Evolutionary conservation across 2,329 filamentous ascomycete genomes (phyloP).

Genomic region (Cephalotrichum gorgonifer): DNA sequence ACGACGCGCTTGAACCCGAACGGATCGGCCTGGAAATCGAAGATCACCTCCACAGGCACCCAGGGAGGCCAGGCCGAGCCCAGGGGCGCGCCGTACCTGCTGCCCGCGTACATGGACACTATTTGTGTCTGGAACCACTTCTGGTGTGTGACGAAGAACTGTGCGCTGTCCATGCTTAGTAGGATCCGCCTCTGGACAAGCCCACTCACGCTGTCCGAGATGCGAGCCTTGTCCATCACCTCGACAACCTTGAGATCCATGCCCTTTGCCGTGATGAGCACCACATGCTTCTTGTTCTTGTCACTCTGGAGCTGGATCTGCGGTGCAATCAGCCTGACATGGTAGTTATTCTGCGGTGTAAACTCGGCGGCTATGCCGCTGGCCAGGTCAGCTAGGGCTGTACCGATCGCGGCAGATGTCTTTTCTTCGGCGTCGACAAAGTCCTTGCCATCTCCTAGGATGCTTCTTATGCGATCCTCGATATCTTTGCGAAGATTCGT

Average conservation of each 20-base stretch:
- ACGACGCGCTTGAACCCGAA: slow-evolving; percentile 98
- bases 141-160: slow-evolving; percentile 94
- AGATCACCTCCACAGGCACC: slow-evolving; percentile 98
- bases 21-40: slow-evolving; percentile 85
- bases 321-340: slow-evolving; percentile 87
- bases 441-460: slow-evolving; percentile 73
- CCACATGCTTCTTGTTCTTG: slow-evolving; percentile 94
- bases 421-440: slow-evolving; percentile 62
- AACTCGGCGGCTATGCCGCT: slow-evolving; percentile 81
- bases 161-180: slow-evolving; percentile 92
- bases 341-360: slow-evolving; percentile 83
- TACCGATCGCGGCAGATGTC: slow-evolving; percentile 10
- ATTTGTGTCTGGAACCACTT: slow-evolving; percentile 80
- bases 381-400: slow-evolving; percentile 37
- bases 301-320: slow-evolving; percentile 98
- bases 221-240: slow-evolving; percentile 91
- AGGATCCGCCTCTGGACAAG: slow-evolving; percentile 90
- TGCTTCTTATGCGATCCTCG: slow-evolving; percentile 75
- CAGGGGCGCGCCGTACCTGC: slow-evolving; percentile 75
- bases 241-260: slow-evolving; percentile 98
- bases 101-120: slow-evolving; percentile 87
- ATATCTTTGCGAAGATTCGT: slow-evolving; percentile 56
- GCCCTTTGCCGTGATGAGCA: slow-evolving; percentile 90
- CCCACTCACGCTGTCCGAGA: slow-evolving; percentile 87
- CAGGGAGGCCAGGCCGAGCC: slow-evolving; percentile 94